Evolutionary conservation across 805 yeast genomes (phyloP).

Genomic region (Lachancea meyersii): DNA sequence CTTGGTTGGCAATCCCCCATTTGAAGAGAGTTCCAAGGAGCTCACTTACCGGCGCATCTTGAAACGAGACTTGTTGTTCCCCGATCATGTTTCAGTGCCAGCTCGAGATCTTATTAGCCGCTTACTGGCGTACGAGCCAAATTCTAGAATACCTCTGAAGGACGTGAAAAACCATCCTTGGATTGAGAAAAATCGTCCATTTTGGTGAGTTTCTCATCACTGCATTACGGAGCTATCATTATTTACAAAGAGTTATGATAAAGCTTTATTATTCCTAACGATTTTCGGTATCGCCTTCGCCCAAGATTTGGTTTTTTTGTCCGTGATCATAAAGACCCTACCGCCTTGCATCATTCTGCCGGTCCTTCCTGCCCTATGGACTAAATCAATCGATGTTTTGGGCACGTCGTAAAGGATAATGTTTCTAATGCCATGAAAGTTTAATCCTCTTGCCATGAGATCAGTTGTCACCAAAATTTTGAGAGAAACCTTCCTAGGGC

Average conservation of each 20-base stretch:
- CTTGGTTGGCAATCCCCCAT: conserved; percentile 85
- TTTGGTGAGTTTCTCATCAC: conserved; percentile 43
- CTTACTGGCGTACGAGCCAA: conserved; percentile 64
- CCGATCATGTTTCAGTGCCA: conserved; percentile 59
- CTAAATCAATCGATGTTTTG: conserved; percentile 71
- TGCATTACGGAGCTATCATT: neutral
- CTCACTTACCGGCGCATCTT: conserved; percentile 77
- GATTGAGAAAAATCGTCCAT: conserved; percentile 59
- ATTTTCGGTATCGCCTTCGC: conserved; percentile 73
- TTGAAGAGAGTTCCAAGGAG: conserved; percentile 73
- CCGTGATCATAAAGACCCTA: conserved; percentile 73
- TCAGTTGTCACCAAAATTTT: conserved; percentile 84
- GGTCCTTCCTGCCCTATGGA: conserved; percentile 91
- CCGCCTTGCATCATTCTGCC: conserved; percentile 90
- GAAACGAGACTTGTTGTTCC: conserved; percentile 68
- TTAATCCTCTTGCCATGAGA: conserved; percentile 82
- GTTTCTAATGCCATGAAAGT: conserved; percentile 74
- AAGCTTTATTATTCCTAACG: conserved; percentile 43
- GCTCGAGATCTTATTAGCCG: conserved; percentile 68
- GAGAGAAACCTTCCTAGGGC: conserved; percentile 31
- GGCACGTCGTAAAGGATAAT: conserved; percentile 85
- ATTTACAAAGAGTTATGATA: conserved; percentile 20
- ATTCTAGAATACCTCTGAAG: conserved; percentile 51
- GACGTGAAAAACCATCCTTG: conserved; percentile 76
- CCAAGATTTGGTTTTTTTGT: conserved; percentile 66